phyloP scores from a whole-genome alignment of 2,329 filamentous ascomycete genomes.

The Ramularia endophylla region DNA sequence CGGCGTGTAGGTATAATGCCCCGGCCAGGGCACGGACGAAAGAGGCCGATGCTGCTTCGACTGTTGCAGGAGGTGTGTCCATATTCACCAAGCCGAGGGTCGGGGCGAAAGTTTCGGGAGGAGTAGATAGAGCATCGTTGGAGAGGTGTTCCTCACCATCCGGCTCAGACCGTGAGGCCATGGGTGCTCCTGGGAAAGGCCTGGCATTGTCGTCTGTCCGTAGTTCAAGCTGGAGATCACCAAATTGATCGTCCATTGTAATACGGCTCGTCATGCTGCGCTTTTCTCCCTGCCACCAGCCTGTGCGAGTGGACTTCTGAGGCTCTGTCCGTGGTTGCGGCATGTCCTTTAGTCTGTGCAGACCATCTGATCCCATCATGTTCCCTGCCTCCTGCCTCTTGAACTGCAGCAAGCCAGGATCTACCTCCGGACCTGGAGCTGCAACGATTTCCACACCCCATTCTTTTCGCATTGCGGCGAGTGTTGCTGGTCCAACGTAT shows the following conservation, averaged over 20 bases:
- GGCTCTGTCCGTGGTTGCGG: conserved; percentile 30
- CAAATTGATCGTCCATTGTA: conserved; percentile 73
- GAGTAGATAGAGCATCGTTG: neutral
- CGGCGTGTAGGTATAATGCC: conserved; percentile 78
- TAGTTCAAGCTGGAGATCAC: conserved; percentile 49
- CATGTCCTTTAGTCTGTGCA: conserved; percentile 28
- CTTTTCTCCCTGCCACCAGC: conserved; percentile 28
- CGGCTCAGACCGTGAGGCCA: conserved; percentile 3
- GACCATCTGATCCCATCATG: conserved; percentile 28
- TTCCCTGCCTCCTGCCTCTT: conserved; percentile 43
- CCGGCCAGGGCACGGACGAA: conserved; percentile 83
- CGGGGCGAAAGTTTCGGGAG: neutral
- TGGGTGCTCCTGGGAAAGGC: conserved; percentile 20
- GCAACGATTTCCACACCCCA: conserved; percentile 93
- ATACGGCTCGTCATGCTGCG: conserved; percentile 70
- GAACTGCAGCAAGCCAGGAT: conserved; percentile 86
- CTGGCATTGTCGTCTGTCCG: conserved; percentile 19
- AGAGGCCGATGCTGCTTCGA: conserved; percentile 59
- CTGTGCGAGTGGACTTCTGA: conserved; percentile 14
- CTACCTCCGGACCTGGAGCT: conserved; percentile 82
- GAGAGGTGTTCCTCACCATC: neutral
- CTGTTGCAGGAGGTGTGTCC: conserved; percentile 34
- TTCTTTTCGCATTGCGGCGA: conserved; percentile 67
- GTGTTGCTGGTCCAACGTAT: conserved; percentile 69
- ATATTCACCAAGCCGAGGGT: neutral